A percentile compares a stretch with the other conserved stretches of the same genome.
Conservation (phyloP, 2,329 filamentous ascomycete species). For the Periglandula ipomoeae region DNA sequence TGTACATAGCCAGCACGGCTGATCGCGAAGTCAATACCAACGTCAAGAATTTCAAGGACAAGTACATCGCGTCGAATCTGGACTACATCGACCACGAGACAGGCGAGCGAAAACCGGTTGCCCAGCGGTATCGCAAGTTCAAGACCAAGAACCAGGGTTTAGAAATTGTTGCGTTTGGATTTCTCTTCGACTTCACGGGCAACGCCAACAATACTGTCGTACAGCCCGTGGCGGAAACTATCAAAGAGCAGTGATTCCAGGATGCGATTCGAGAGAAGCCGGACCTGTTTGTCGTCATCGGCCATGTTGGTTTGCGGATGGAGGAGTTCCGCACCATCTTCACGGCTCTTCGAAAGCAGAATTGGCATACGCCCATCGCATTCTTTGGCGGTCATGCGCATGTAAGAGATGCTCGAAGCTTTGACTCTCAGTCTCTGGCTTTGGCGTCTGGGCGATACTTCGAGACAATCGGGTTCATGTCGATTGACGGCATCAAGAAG, state of each 20-base stretch:
- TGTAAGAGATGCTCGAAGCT: constrained; percentile 74
- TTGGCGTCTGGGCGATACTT: constrained; percentile 86
- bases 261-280: constrained; percentile 74
- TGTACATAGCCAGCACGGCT: constrained; percentile 74
- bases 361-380: constrained; percentile 77
- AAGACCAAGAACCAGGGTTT: constrained; percentile 83
- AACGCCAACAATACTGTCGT: constrained; percentile 90
- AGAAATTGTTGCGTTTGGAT: constrained; percentile 80
- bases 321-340: constrained; percentile 71
- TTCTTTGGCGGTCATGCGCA: constrained; percentile 90
- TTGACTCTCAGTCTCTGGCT: constrained; percentile 68
- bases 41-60: constrained; percentile 70
- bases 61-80: constrained; percentile 85
- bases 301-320: constrained; percentile 77
- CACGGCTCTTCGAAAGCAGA: constrained; percentile 64
- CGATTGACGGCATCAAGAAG: constrained; percentile 55
- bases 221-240: constrained; percentile 66
- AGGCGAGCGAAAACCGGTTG: constrained; percentile 64
- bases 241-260: constrained; percentile 84
- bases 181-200: constrained; percentile 85
- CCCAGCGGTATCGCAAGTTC: constrained; percentile 78
- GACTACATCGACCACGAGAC: constrained; percentile 73
- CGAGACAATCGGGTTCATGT: constrained; percentile 93
- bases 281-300: constrained; percentile 78
- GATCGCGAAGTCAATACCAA: constrained; percentile 70